Evolutionary conservation across 345 rosid species (phyloP).

Genomic region (Ceriops zippeliana): DNA sequence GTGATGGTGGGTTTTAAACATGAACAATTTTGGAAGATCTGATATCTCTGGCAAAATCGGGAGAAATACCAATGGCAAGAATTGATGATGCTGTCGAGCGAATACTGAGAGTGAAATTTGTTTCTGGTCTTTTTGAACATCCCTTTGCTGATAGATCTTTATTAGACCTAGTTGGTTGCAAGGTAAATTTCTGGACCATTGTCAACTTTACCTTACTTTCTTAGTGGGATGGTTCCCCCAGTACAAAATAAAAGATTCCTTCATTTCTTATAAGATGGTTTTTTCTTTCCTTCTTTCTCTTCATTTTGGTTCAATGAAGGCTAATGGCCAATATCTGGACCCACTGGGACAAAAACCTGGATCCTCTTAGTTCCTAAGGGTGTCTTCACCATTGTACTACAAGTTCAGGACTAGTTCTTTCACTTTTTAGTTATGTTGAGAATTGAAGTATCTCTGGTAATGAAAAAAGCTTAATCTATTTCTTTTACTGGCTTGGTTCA

Average conservation of each 20-base stretch:
- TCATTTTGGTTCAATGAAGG: too few species aligned
- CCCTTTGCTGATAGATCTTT: slow-evolving; percentile 71
- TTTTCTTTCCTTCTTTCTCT: too few species aligned
- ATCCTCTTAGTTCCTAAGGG: too few species aligned
- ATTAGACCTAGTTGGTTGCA: slow-evolving; percentile 69
- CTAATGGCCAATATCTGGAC: too few species aligned
- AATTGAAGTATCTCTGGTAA: not conserved
- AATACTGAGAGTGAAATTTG: slow-evolving; percentile 82
- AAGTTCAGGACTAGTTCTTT: not conserved
- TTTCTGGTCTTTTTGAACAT: slow-evolving; percentile 72
- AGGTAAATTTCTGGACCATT: slow-evolving; percentile 36
- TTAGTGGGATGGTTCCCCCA: not conserved
- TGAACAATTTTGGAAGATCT: slow-evolving; percentile 49
- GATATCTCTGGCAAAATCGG: slow-evolving; percentile 55
- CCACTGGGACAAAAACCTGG: too few species aligned
- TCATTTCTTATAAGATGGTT: not conserved
- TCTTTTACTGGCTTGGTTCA: not conserved
- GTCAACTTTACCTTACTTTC: not conserved
- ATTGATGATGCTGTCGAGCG: slow-evolving; percentile 78
- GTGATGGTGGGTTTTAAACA: slow-evolving; percentile 75
- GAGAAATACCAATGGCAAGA: slow-evolving; percentile 63
- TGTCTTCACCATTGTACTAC: not conserved
- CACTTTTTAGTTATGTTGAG: not conserved
- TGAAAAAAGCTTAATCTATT: too few species aligned
- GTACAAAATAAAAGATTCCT: slow-evolving; percentile 1